Conservation (phyloP, 129 eudicot genomes). For the carrot (Daucus carota) region DNA sequence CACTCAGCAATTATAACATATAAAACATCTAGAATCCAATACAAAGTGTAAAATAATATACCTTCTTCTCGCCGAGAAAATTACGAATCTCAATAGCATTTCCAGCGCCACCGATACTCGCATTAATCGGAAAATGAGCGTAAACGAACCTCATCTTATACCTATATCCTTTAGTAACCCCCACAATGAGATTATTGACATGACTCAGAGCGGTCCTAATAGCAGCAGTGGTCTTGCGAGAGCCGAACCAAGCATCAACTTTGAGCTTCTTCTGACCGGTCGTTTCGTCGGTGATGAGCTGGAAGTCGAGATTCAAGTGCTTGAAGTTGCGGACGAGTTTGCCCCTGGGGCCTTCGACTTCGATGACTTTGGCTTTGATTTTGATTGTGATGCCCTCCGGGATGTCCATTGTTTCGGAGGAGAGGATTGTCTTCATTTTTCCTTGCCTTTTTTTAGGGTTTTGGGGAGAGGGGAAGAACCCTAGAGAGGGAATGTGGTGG, state of each 20-base stretch:
- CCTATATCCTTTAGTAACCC: constrained; percentile 57
- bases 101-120: constrained; percentile 28
- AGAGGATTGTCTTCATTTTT: constrained; percentile 44
- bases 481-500: neutral
- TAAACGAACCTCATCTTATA: constrained; percentile 73
- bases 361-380: constrained; percentile 49
- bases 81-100: constrained; percentile 56
- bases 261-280: constrained; percentile 49
- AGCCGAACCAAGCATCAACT: constrained; percentile 63
- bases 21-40: no score
- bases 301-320: constrained; percentile 64
- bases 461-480: neutral
- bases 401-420: constrained; percentile 57
- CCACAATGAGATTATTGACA: constrained; percentile 40
- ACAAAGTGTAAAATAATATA: neutral
- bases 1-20: neutral
- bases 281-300: constrained; percentile 40
- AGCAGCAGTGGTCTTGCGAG: constrained; percentile 54
- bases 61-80: constrained; percentile 72
- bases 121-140: constrained; percentile 75
- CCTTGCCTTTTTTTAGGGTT: neutral
- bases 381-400: constrained; percentile 46
- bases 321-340: constrained; percentile 53
- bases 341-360: constrained; percentile 54
- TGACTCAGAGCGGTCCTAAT: constrained; percentile 60